A percentile compares a stretch with the other conserved stretches of the same genome.
Conservation (phyloP, 2,329 filamentous ascomycete genomes). For the Claviceps pazoutovae region DNA sequence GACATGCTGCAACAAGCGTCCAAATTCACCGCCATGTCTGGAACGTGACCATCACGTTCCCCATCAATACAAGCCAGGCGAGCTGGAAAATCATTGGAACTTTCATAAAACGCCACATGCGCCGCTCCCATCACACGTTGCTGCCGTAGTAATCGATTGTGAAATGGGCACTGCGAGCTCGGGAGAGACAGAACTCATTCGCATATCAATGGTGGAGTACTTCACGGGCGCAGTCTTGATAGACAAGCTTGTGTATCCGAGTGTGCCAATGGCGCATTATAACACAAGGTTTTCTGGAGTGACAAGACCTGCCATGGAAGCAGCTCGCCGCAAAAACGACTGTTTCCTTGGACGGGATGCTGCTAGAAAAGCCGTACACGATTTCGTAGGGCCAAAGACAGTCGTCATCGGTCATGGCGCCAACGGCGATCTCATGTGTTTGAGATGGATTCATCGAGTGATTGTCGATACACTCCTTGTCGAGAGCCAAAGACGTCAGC, state of each 20-base stretch:
- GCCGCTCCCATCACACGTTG: slow-evolving; percentile 1
- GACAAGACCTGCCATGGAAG: slow-evolving; percentile 22
- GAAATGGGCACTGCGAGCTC: slow-evolving; percentile 36
- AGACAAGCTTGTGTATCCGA: slow-evolving; percentile 35
- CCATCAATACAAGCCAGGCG: slow-evolving; percentile 10
- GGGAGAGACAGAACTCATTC: slow-evolving; percentile 37
- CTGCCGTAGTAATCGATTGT: slow-evolving; percentile 35
- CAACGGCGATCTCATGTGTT: slow-evolving; percentile 25
- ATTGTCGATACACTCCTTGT: slow-evolving; percentile 32
- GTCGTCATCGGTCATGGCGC: slow-evolving; percentile 34
- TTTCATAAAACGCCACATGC: slow-evolving; percentile 10
- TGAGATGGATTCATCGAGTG: slow-evolving; percentile 33
- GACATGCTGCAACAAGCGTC: slow-evolving; percentile 17
- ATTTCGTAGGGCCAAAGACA: slow-evolving; percentile 30
- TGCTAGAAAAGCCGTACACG: slow-evolving; percentile 28
- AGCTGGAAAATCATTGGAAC: slow-evolving; percentile 16
- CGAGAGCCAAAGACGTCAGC: slow-evolving; percentile 12
- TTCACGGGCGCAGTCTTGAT: slow-evolving; percentile 33
- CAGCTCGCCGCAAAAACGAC: slow-evolving; percentile 16
- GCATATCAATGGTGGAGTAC: slow-evolving; percentile 36
- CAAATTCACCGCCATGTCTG: slow-evolving; percentile 13
- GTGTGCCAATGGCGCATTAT: slow-evolving; percentile 30
- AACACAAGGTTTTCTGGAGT: slow-evolving; percentile 39
- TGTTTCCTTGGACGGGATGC: slow-evolving; percentile 27
- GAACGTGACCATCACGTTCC: slow-evolving; percentile 14